Base-by-base conservation (phyloP, 768 basidiomycete species). In the Tylopilus rubrobrunneus region DNA sequence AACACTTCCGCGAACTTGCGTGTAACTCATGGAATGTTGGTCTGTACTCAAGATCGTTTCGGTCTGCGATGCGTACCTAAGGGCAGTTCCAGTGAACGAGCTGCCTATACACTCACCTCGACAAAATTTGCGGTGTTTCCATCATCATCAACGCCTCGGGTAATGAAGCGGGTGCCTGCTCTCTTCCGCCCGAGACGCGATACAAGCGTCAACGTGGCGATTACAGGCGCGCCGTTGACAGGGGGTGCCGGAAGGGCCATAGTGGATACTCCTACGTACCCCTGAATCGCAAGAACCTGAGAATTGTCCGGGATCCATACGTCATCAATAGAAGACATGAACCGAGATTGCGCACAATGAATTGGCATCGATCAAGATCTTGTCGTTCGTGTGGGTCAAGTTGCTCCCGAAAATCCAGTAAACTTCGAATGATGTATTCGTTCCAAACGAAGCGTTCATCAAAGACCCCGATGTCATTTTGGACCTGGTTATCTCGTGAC, bases 81-180 rank as follows among this genome's bases (percentile, higher is more conserved):
- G 41, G 31, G 60, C 19, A 34, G 50, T 43, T 4, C 2, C 34
- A 11, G 60, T 7, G 46, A 45, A 53, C 15, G 25, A 39, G 59
- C 43, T 25, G 7, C 33, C 46, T 37, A 34, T 23, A 48, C 23
- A 63, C 81, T 50, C 61, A 85, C 92, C 82, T 99, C 97, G 7
- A 96, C 96, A 70, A 97, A 98, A 66, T 98, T 98, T 31, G 96
- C 96, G 29, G 87, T 88, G 66, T 94, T 86, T 36, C 95, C 93
- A 58, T 94, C 90, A 66, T 97, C 95, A 65, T 98, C 95, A 10
- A 98, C 89, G 2, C 96, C 96, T 53, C 96, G 82, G 12, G 94
- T 94, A 68, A 97, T 98, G 75, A 98, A 99, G 37, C 97, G 83
- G 19, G 97, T 98, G 4, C 97, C 97, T 25, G 97, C 95, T 59